Evolutionary conservation across 139 green algal species (phyloP).

Genomic region (Micractinium conductrix): DNA sequence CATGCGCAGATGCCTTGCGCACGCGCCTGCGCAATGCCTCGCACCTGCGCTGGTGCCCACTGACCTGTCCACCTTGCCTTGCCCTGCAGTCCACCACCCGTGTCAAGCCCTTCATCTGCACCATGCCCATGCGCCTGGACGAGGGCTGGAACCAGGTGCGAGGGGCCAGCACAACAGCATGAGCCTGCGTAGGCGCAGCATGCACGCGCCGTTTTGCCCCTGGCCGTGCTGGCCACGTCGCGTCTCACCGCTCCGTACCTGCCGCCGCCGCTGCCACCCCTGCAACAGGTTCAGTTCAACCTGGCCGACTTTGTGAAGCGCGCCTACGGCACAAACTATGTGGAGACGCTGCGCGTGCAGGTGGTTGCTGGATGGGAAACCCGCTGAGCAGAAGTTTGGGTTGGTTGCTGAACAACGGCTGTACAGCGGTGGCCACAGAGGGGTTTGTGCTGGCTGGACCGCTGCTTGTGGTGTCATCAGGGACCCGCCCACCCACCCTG

Average conservation of each 20-base stretch:
- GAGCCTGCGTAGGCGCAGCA: not conserved
- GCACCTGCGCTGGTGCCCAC: not conserved
- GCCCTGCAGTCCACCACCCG: slow-evolving; percentile 84
- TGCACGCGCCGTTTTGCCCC: not conserved
- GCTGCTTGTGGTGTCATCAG: no score
- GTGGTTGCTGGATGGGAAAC: no score
- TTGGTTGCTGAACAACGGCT: no score
- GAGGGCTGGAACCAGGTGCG: slow-evolving; percentile 98
- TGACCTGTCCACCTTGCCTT: not conserved
- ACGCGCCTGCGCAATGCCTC: not conserved
- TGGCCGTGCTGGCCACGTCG: not conserved
- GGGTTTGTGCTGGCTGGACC: no score
- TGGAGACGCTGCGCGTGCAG: slow-evolving; percentile 94
- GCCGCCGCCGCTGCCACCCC: not conserved
- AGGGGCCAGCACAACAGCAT: no score
- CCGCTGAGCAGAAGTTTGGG: no score
- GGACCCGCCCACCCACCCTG: no score
- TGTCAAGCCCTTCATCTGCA: slow-evolving; percentile 98
- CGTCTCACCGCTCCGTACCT: not conserved
- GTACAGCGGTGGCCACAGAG: no score
- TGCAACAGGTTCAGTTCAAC: slow-evolving; percentile 81
- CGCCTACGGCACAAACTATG: slow-evolving; percentile 96
- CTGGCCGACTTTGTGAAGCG: slow-evolving; percentile 92
- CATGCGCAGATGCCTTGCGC: no score
- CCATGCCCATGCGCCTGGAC: slow-evolving; percentile 97